phyloP scores from a whole-genome alignment of 768 basidiomycete genomes.

The Nevesoporus exiguus region DNA sequence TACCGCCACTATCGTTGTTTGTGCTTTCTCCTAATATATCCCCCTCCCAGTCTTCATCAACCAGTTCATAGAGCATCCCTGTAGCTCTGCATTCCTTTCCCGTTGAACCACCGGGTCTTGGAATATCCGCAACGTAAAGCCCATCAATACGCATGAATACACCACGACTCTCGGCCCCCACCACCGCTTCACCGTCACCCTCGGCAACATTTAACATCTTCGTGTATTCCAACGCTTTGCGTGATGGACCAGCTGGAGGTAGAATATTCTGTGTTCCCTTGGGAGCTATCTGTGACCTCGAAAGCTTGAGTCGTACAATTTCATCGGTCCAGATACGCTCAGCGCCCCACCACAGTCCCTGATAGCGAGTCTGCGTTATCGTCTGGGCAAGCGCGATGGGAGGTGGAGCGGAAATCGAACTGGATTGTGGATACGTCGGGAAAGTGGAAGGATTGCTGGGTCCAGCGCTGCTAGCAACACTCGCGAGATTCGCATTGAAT shows the following conservation, averaged over 20 bases:
- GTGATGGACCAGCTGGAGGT: slow-evolving; percentile 57
- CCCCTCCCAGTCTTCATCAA: slow-evolving; percentile 64
- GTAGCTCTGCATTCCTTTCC: slow-evolving; percentile 62
- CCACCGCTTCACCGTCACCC: slow-evolving; percentile 5
- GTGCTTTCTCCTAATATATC: slow-evolving; percentile 27
- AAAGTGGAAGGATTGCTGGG: slow-evolving; percentile 3
- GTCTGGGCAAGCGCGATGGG: slow-evolving; percentile 27
- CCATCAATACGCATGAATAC: slow-evolving; percentile 71
- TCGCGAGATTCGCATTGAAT: slow-evolving; percentile 37
- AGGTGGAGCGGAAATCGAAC: slow-evolving; percentile 14
- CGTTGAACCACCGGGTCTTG: slow-evolving; percentile 37
- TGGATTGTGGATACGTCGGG: not conserved
- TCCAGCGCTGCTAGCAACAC: not conserved
- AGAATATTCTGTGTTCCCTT: slow-evolving; percentile 56
- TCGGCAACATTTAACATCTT: slow-evolving; percentile 10
- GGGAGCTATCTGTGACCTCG: slow-evolving; percentile 65
- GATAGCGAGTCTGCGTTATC: slow-evolving; percentile 56
- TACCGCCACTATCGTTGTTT: slow-evolving; percentile 13
- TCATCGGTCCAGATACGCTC: slow-evolving; percentile 89
- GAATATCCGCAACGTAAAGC: slow-evolving; percentile 58
- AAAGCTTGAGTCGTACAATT: slow-evolving; percentile 72
- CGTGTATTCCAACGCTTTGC: slow-evolving; percentile 28
- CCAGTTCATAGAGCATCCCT: slow-evolving; percentile 77
- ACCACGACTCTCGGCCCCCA: slow-evolving; percentile 43
- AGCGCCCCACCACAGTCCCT: slow-evolving; percentile 87